A percentile compares a stretch with the other conserved stretches of the same genome.
Conservation (phyloP, 2,329 filamentous ascomycete species). For the Reticulascus tulasneorum region DNA sequence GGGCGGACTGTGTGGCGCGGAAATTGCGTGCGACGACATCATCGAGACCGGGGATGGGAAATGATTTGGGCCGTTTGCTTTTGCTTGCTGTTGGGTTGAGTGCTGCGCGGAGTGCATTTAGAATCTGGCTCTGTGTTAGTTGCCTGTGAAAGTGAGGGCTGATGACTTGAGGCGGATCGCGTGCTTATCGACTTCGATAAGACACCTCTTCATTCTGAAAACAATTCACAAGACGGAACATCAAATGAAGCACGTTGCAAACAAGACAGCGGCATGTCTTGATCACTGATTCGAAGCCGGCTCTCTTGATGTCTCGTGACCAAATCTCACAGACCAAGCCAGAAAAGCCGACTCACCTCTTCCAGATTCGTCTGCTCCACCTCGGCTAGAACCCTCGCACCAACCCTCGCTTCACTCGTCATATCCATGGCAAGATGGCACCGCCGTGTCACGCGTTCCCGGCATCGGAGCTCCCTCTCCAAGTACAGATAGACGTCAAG, state of each 20-base stretch:
- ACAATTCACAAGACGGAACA: too few relatives aligned
- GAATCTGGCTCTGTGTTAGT: slow-evolving; percentile 20
- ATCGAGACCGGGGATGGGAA: slow-evolving; percentile 42
- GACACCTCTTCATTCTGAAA: too few relatives aligned
- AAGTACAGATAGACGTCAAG: slow-evolving; percentile 43
- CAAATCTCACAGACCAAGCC: not conserved
- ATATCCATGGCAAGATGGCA: slow-evolving; percentile 41
- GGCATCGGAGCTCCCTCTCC: slow-evolving; percentile 44
- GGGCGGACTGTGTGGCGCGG: slow-evolving; percentile 40
- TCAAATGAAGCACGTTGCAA: not conserved
- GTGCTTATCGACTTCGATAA: too few relatives aligned
- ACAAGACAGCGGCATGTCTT: not conserved
- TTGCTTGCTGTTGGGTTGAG: slow-evolving; percentile 8
- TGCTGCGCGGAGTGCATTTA: slow-evolving; percentile 19
- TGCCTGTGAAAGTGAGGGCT: too few relatives aligned
- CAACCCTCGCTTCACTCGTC: slow-evolving; percentile 18
- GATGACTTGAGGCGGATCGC: too few relatives aligned
- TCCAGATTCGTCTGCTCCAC: slow-evolving; percentile 55
- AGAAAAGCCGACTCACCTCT: slow-evolving; percentile 47
- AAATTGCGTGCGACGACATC: slow-evolving; percentile 42
- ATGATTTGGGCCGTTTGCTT: slow-evolving; percentile 22
- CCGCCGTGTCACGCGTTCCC: slow-evolving; percentile 54
- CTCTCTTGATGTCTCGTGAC: too few relatives aligned
- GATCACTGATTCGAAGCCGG: too few relatives aligned
- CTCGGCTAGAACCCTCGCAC: slow-evolving; percentile 48